phyloP scores from a whole-genome alignment of 2,329 filamentous ascomycete species.

The Westerdykella sp. region DNA sequence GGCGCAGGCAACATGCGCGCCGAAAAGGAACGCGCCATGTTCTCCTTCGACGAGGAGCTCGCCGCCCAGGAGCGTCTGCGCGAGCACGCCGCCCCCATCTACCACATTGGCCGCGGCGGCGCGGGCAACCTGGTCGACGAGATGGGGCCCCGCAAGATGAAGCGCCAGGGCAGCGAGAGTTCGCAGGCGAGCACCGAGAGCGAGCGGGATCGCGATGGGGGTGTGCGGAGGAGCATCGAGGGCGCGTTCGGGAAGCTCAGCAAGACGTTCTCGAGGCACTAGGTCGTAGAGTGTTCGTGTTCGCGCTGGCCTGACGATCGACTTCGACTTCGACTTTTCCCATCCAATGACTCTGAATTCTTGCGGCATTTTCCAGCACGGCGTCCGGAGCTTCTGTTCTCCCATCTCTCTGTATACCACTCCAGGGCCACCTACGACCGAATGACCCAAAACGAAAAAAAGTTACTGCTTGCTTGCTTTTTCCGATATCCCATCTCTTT shows the following conservation, averaged over 20 bases:
- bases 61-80: slow-evolving; percentile 51
- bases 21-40: slow-evolving; percentile 53
- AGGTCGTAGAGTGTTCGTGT: not conserved
- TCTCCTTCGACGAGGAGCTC: slow-evolving; percentile 64
- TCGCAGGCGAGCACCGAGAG: not conserved
- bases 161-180: slow-evolving; percentile 10
- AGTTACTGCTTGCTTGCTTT: too few species aligned
- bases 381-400: too few species aligned
- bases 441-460: too few species aligned
- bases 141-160: slow-evolving; percentile 15
- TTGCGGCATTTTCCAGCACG: too few species aligned
- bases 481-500: too few species aligned
- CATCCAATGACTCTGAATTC: too few species aligned
- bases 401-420: too few species aligned
- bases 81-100: slow-evolving; percentile 53
- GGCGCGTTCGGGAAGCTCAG: slow-evolving; percentile 32
- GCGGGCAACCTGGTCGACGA: slow-evolving; percentile 50
- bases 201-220: not conserved
- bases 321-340: too few species aligned
- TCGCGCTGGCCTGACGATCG: too few species aligned
- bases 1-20: slow-evolving; percentile 60
- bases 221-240: slow-evolving; percentile 31
- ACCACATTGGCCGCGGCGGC: slow-evolving; percentile 58
- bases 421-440: too few species aligned
- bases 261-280: slow-evolving; percentile 23